Percentiles rank a stretch among this genome's conserved stretches.
These are phyloP conservation scores for Cyberlindnera subsufficiens DNA, from an alignment of 805 yeast species.

Conservation along the genomic window DNA sequence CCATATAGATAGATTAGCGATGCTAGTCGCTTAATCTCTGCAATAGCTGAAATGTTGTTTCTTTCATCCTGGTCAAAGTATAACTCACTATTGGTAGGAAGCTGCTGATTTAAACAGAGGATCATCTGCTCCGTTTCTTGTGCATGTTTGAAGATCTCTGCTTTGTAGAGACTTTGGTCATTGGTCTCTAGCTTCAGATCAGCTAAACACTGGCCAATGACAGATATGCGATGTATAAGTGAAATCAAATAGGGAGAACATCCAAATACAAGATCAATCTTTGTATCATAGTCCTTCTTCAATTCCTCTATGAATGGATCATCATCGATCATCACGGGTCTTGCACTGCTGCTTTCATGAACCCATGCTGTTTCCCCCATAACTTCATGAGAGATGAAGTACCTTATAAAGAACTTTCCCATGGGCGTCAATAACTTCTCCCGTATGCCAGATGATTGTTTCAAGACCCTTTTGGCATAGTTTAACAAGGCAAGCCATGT, in stretches of 20 bases:
- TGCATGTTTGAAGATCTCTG: conserved; percentile 24
- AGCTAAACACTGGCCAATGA: conserved; percentile 31
- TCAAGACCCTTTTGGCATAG: conserved; percentile 32
- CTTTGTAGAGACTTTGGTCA: conserved; percentile 4
- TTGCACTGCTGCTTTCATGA: conserved; percentile 11
- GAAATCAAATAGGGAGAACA: conserved; percentile 34
- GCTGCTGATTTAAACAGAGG: conserved; percentile 19
- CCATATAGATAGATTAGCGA: conserved; percentile 32
- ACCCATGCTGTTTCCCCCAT: conserved; percentile 40
- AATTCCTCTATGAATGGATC: conserved; percentile 26
- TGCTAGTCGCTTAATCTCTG: conserved; percentile 33
- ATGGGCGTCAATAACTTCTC: conserved; percentile 26
- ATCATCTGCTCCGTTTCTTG: conserved; percentile 24
- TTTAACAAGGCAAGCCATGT: conserved; percentile 33
- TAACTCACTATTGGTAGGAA: conserved; percentile 17
- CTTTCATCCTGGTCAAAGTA: conserved; percentile 14
- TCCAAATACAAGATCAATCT: conserved; percentile 34
- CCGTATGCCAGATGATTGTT: conserved; percentile 20
- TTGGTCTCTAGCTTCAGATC: conserved; percentile 25
- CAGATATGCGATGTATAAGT: conserved; percentile 30
- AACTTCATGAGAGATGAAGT: conserved; percentile 36
- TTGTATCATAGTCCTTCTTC: conserved; percentile 28
- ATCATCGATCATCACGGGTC: conserved; percentile 21
- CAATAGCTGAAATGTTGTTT: conserved; percentile 24
- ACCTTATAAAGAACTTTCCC: conserved; percentile 31